A percentile compares a stretch with the other conserved stretches of the same genome.
These are phyloP conservation scores for Ophiosphaerella korrae DNA, from an alignment of 2,329 filamentous ascomycete species.

Conservation along the genomic window DNA sequence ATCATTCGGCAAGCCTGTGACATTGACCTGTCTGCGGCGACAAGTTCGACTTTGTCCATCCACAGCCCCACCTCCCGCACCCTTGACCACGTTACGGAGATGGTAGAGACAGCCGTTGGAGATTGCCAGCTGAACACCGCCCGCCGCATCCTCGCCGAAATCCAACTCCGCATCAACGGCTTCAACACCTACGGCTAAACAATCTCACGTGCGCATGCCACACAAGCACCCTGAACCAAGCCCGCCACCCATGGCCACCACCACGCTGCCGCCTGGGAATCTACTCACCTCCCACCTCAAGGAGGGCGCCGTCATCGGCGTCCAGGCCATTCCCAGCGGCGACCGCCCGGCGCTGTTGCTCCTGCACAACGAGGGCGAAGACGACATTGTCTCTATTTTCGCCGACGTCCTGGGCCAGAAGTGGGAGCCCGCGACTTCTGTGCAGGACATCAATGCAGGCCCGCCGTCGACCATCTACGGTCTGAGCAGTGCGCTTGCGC, in stretches of 20 bases:
- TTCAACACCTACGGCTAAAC: constrained; percentile 50
- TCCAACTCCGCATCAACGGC: constrained; percentile 49
- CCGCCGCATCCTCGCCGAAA: constrained; percentile 48
- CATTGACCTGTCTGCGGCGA: constrained; percentile 27
- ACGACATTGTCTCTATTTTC: constrained; percentile 74
- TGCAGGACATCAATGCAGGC: constrained; percentile 59
- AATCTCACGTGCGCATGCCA: constrained; percentile 9
- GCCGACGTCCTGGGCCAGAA: constrained; percentile 80
- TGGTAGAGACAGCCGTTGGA: constrained; percentile 41
- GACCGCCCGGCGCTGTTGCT: constrained; percentile 54
- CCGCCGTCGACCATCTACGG: constrained; percentile 72
- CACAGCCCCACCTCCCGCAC: constrained; percentile 30
- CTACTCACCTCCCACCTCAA: constrained; percentile 39
- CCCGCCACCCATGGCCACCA: constrained; percentile 44
- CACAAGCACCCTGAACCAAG: constrained; percentile 17
- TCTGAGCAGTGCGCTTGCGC: constrained; percentile 63
- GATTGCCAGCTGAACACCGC: constrained; percentile 44
- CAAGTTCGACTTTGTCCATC: constrained; percentile 27
- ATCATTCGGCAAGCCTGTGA: constrained; percentile 26
- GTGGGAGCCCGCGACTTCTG: constrained; percentile 63
- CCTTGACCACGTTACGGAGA: constrained; percentile 38
- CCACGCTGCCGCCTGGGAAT: constrained; percentile 44
- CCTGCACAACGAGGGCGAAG: constrained; percentile 72
- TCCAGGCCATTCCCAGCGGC: constrained; percentile 40
- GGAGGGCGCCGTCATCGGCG: constrained; percentile 39